phyloP scores from a whole-genome alignment of 2,329 filamentous ascomycete species.

The Helotiales sp. region DNA sequence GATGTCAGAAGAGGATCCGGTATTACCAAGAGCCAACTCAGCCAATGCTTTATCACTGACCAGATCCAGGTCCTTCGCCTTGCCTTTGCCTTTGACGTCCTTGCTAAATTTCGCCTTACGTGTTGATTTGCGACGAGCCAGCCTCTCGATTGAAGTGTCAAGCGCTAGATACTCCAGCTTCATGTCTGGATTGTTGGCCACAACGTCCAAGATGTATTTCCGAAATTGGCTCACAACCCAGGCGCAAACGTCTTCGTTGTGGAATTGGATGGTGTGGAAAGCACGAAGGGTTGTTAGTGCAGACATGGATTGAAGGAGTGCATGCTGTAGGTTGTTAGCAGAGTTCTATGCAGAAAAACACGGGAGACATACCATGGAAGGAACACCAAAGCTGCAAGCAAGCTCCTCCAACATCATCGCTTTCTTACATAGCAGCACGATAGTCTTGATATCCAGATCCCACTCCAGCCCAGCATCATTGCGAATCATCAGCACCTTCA shows the following conservation, averaged over 20 bases:
- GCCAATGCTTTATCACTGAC: background rate
- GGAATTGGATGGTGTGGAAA: slow-evolving; percentile 55
- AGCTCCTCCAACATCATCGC: slow-evolving; percentile 55
- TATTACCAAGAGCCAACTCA: slow-evolving; percentile 3
- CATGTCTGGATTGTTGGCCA: slow-evolving; percentile 54
- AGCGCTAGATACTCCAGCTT: slow-evolving; percentile 61
- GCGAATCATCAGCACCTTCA: slow-evolving; percentile 60
- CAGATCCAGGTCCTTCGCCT: background rate
- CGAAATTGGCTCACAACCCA: slow-evolving; percentile 58
- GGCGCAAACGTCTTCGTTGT: slow-evolving; percentile 55
- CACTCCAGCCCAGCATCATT: slow-evolving; percentile 54
- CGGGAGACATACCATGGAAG: slow-evolving; percentile 50
- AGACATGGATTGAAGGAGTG: slow-evolving; percentile 54
- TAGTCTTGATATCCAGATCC: slow-evolving; percentile 57
- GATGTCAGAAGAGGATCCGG: background rate
- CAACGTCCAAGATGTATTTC: slow-evolving; percentile 58
- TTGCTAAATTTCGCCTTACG: slow-evolving; percentile 30
- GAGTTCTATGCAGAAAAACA: background rate
- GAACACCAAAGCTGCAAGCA: slow-evolving; percentile 54
- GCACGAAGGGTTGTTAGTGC: slow-evolving; percentile 51
- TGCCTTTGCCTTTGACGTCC: slow-evolving; percentile 40
- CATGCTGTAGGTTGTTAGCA: slow-evolving; percentile 46
- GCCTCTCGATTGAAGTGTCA: slow-evolving; percentile 48
- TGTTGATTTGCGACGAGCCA: slow-evolving; percentile 39
- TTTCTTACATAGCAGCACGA: slow-evolving; percentile 52